Evolutionary conservation across 495 filamentous ascomycete species (phyloP).

Genomic region (Penicillium paradoxum): DNA sequence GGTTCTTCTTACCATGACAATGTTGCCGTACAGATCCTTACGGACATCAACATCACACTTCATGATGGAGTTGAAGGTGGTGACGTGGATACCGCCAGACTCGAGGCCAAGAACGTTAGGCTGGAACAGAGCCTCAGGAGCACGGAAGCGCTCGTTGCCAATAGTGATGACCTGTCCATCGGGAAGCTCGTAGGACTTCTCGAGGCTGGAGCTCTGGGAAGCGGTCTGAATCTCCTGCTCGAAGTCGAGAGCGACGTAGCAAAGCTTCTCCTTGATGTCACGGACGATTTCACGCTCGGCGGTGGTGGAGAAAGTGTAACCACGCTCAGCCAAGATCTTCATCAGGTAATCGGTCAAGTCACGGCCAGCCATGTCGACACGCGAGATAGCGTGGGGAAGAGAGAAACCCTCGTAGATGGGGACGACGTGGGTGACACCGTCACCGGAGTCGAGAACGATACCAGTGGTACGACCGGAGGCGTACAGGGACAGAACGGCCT

Average conservation of each 20-base stretch:
- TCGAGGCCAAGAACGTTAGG: conserved; percentile 97
- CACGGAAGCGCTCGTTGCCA: conserved; percentile 99
- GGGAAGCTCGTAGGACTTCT: conserved; percentile 99
- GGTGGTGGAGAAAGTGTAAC: conserved; percentile 99
- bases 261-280: conserved; percentile 99
- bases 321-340: conserved; percentile 98
- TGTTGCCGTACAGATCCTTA: conserved; percentile 99
- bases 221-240: conserved; percentile 99
- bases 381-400: conserved; percentile 97
- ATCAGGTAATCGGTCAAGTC: conserved; percentile 99
- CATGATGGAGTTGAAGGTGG: conserved; percentile 99
- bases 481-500: conserved; percentile 98
- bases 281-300: conserved; percentile 99
- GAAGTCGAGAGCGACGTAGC: conserved; percentile 99
- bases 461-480: conserved; percentile 99
- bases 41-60: conserved; percentile 99
- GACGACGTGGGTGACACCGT: conserved; percentile 99
- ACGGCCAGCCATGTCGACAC: conserved; percentile 99
- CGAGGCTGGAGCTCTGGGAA: conserved; percentile 93
- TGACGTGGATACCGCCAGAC: conserved; percentile 98
- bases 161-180: conserved; percentile 99
- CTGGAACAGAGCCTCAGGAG: conserved; percentile 99
- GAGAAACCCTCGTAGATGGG: conserved; percentile 99
- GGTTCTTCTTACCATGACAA: conserved; percentile 83
- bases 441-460: conserved; percentile 99